Base-by-base conservation (phyloP, 306 rosid genomes). In the Rosa multiflora region DNA sequence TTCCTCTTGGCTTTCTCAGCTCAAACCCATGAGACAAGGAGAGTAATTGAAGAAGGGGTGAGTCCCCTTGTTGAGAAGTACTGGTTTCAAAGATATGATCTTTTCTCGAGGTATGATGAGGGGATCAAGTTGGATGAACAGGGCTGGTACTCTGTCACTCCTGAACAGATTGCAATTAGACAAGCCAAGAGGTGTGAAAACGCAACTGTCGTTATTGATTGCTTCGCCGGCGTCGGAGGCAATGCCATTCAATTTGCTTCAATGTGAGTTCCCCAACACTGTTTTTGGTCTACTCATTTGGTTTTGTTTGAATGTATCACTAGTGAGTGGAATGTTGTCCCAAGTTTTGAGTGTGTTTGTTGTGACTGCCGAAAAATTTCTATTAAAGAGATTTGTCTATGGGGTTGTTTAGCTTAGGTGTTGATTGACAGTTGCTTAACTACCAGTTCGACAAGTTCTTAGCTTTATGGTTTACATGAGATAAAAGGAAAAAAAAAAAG, bases 121-220 rank as follows among this genome's bases (percentile, higher is more conserved):
- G 87, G 87, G 58, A 77, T 84, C 79, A 42, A 73, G 32, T 66
- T 84, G 87, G 87, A 84, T 17, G 87, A 84, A 32, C 79, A 80
- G 76, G 82, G 84, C 1, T 80, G 87, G 87, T 80, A 80, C 67
- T 80, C 87, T 10, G 84, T 84, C 1, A 84, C 87, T 20, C 87
- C 84, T 6, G 87, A 84, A 80, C 69, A 72, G 70, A 84, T 80
- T 72, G 87, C 87, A 8, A 80, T 84, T 56, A 70, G 17, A 10
- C 87, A 84, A 29, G 84, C 87, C 48, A 42, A 59, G 70, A 76
- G 79, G 55, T 80, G 87, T 49, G 35, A 43, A 13, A 55, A 61
- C 42, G 40, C 75, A 37, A 35, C 67, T 11, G 82, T 84, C 8
- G 80, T 84, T 14, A 84, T 84, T 26, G 87, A 84, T 77, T 73